phyloP scores from a whole-genome alignment of 768 basidiomycete genomes.

The Botryobasidium botryosum region DNA sequence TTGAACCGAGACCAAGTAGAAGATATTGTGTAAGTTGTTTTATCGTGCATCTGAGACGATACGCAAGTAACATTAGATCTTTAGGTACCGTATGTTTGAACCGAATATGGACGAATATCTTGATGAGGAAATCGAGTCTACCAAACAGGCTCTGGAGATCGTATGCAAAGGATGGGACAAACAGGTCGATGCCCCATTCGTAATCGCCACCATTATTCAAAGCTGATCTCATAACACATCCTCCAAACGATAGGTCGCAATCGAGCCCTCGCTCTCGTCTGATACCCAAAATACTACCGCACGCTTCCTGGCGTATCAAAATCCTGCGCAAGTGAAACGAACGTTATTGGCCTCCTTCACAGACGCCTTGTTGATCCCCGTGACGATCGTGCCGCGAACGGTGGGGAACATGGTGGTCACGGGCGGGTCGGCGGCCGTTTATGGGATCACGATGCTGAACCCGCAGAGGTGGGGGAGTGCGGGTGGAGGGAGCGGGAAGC shows the following conservation, averaged over 20 bases:
- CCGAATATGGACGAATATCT: conserved; percentile 95
- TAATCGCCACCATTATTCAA: conserved; percentile 8
- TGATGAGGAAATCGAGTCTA: conserved; percentile 75
- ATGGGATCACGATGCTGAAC: conserved; percentile 79
- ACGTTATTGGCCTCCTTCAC: conserved; percentile 88
- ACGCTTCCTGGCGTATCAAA: conserved; percentile 67
- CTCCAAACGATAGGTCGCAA: conserved; percentile 4
- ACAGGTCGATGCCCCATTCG: conserved; percentile 36
- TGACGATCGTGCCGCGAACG: conserved; percentile 86
- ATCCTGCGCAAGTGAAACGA: conserved; percentile 82
- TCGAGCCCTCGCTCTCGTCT: conserved; percentile 10
- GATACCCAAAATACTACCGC: conserved; percentile 14
- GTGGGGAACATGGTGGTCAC: conserved; percentile 20
- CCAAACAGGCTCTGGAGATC: conserved; percentile 53
- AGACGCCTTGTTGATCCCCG: conserved; percentile 74
- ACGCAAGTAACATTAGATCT: neutral
- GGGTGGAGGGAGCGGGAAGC: neutral
- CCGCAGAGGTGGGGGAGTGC: conserved; percentile 65
- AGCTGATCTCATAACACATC: conserved; percentile 14
- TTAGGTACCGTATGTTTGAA: conserved; percentile 88
- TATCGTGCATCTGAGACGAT: neutral
- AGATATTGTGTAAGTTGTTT: conserved; percentile 55
- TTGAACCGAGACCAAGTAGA: conserved; percentile 43
- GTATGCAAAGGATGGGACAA: conserved; percentile 72
- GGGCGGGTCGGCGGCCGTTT: conserved; percentile 43